A percentile compares a stretch with the other conserved stretches of the same genome.
Evolutionary conservation across 768 basidiomycete species (phyloP).

Genomic region (Termitomyces sp.): DNA sequence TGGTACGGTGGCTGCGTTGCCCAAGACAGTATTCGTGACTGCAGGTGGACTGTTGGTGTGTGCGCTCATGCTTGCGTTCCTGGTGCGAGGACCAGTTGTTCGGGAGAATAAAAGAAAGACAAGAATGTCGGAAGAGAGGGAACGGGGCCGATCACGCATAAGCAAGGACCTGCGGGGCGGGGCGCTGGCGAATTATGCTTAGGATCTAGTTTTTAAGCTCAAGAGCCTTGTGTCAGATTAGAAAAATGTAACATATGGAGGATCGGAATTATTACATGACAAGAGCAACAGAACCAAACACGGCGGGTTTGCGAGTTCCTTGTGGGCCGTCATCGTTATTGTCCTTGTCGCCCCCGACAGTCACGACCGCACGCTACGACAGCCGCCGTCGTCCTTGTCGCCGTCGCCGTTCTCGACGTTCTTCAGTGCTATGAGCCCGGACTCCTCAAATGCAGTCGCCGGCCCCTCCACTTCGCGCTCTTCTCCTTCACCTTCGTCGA

Average conservation of each 20-base stretch:
- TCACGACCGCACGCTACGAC: slow-evolving; percentile 14
- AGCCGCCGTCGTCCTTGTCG: slow-evolving; percentile 17
- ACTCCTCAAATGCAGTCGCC: slow-evolving; percentile 51
- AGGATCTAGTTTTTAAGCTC: not conserved
- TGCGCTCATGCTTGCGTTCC: slow-evolving; percentile 29
- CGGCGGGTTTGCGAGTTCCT: slow-evolving; percentile 10
- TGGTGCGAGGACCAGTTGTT: slow-evolving; percentile 36
- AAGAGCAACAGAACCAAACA: slow-evolving; percentile 20
- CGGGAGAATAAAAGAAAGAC: slow-evolving; percentile 15
- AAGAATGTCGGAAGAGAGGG: slow-evolving; percentile 20
- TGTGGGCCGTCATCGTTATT: slow-evolving; percentile 12
- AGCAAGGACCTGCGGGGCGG: slow-evolving; percentile 45
- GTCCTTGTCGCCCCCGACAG: slow-evolving; percentile 12
- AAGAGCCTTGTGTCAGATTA: not conserved
- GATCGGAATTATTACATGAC: slow-evolving; percentile 1
- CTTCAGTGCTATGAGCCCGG: slow-evolving; percentile 29
- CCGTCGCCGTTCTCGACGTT: slow-evolving; percentile 7
- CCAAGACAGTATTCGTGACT: slow-evolving; percentile 63
- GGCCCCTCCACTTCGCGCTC: slow-evolving; percentile 47
- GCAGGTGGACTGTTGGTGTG: slow-evolving; percentile 46
- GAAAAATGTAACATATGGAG: slow-evolving; percentile 1
- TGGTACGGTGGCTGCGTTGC: slow-evolving; percentile 59
- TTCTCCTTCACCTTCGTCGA: slow-evolving; percentile 23
- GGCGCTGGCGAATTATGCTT: slow-evolving; percentile 19
- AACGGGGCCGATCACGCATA: slow-evolving; percentile 40